Evolutionary conservation across 345 rosid genomes (phyloP), one percentile per base, ranked within the genome.

Genomic region (Arabidopsis suecica): DNA sequence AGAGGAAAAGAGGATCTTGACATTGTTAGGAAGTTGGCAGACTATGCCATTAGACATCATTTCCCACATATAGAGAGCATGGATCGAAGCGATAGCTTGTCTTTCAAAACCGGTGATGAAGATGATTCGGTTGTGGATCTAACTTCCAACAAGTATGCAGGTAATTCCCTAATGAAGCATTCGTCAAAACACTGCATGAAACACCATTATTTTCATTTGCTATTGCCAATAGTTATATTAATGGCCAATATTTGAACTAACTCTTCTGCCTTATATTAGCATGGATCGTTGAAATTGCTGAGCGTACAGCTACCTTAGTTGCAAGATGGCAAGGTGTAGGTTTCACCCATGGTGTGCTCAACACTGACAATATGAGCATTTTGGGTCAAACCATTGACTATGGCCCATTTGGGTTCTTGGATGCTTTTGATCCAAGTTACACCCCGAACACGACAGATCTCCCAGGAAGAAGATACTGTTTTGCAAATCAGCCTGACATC

Each of bases 281-380:
- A 63, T 95, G 99, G 98, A 70, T 73, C 20, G 98, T 95, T 81
- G 98, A 95, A 80, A 65, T 92, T 64, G 96, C 96, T 55, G 99
- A 92, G 79, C 93, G 91, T 18, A 90, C 94, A 51, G 98, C 99
- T 51, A 84, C 88, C 30, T 78, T 92, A 85, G 66, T 89, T 71
- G 96, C 98, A 16, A 85, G 84, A 70, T 95, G 99, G 98, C 99
- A 92, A 79, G 98, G 99, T 55, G 93, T 95, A 77, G 97, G 99
- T 55, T 95, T 95, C 83, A 92, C 98, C 14, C 99, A 95, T 61
- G 99, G 99, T 49, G 98, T 95, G 74, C 85, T 95, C 79, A 95
- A 95, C 86, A 95, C 98, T 4, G 99, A 92, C 80, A 95, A 95
- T 77, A 95, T 92, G 98, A 95, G 99, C 85, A 81, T 95, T 77